Conservation (phyloP, 1,139 yeast species). For the Lodderomyces pseudojiufengensis region DNA sequence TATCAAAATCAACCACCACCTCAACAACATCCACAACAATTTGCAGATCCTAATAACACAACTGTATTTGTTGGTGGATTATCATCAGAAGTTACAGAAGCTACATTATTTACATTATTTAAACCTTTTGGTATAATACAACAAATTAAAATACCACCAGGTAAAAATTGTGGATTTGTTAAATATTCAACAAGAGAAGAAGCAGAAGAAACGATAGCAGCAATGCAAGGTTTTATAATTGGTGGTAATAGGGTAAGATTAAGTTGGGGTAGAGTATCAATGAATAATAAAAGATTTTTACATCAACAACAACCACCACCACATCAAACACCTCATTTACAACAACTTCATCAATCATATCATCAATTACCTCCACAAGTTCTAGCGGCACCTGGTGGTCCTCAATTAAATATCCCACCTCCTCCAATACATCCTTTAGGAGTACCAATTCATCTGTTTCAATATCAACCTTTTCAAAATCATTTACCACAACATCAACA, state of each 20-base stretch:
- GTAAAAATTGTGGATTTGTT: slow-evolving; percentile 92
- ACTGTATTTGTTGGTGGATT: slow-evolving; percentile 95
- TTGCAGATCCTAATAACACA: slow-evolving; percentile 76
- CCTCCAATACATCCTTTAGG: slow-evolving; percentile 4
- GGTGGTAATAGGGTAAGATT: slow-evolving; percentile 82
- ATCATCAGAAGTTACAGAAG: slow-evolving; percentile 71
- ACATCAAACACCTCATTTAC: slow-evolving; percentile 20
- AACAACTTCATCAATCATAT: slow-evolving; percentile 10
- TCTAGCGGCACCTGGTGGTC: slow-evolving; percentile 6
- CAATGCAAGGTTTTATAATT: slow-evolving; percentile 90
- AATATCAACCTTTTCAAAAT: background rate
- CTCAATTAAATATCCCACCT: slow-evolving; percentile 9
- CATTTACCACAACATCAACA: slow-evolving; percentile 1
- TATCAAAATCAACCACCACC: slow-evolving; percentile 22
- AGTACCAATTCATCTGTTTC: background rate
- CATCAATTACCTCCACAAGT: slow-evolving; percentile 3
- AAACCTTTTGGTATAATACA: slow-evolving; percentile 82
- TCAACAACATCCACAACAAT: slow-evolving; percentile 22
- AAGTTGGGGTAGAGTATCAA: slow-evolving; percentile 77
- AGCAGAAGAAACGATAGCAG: slow-evolving; percentile 86
- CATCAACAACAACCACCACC: slow-evolving; percentile 25
- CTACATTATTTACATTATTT: slow-evolving; percentile 68
- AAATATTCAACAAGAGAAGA: slow-evolving; percentile 74
- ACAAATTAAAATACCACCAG: slow-evolving; percentile 85
- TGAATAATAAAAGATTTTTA: slow-evolving; percentile 31